phyloP scores from a whole-genome alignment of 1,139 yeast species.

The Magnusiomyces suaveolens region DNA sequence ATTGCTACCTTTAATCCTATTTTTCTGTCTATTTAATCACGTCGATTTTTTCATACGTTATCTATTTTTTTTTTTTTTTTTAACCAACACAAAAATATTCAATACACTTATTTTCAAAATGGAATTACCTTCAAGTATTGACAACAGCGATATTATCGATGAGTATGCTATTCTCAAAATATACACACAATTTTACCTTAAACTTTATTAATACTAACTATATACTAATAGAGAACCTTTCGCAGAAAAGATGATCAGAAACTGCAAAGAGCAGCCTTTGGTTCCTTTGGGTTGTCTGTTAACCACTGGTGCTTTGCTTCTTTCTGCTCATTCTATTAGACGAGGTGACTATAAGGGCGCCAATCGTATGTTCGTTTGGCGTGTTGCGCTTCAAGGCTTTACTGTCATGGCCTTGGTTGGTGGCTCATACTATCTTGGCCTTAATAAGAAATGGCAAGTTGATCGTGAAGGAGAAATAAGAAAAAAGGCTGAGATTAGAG shows the following conservation, averaged over 20 bases:
- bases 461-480: slow-evolving; percentile 50
- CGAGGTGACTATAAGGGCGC: slow-evolving; percentile 67
- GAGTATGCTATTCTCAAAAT: neutral
- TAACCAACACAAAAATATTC: too few species aligned
- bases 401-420: slow-evolving; percentile 73
- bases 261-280: slow-evolving; percentile 32
- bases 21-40: too few species aligned
- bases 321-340: slow-evolving; percentile 70
- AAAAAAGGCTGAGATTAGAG: slow-evolving; percentile 78
- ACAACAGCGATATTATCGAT: neutral
- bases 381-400: slow-evolving; percentile 77
- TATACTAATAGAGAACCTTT: slow-evolving; percentile 7
- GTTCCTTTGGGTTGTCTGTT: slow-evolving; percentile 71
- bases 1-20: too few species aligned
- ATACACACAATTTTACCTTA: too few species aligned
- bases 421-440: slow-evolving; percentile 56
- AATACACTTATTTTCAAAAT: too few species aligned
- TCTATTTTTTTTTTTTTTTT: too few species aligned
- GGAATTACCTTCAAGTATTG: slow-evolving; percentile 1
- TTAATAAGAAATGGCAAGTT: slow-evolving; percentile 48
- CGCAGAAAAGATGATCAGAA: slow-evolving; percentile 26
- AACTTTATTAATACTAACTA: neutral
- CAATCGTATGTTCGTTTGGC: slow-evolving; percentile 79
- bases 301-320: slow-evolving; percentile 68
- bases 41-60: too few species aligned